A percentile compares a stretch with the other conserved stretches of the same genome.
Evolutionary conservation across 2,329 filamentous ascomycete species (phyloP).

Genomic region (Beauveria caledonica): DNA sequence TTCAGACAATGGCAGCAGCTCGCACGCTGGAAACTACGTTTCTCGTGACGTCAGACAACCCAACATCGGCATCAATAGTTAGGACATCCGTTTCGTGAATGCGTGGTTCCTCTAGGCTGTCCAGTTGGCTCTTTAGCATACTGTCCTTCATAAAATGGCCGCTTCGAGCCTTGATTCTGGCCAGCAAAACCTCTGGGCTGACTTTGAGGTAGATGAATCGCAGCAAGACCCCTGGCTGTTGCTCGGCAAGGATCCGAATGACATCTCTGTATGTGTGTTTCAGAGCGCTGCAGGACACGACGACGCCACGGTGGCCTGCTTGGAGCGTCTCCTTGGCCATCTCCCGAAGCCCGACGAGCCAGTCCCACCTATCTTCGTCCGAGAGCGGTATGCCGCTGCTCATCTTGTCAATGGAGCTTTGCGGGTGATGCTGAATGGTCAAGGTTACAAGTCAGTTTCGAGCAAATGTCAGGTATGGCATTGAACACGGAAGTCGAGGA

Average conservation of each 20-base stretch:
- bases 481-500: not conserved
- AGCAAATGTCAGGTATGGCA: not conserved
- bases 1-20: not conserved
- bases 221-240: conserved; percentile 41
- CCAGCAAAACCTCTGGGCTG: conserved; percentile 46
- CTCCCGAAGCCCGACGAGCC: conserved; percentile 49
- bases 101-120: conserved; percentile 53
- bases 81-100: conserved; percentile 33
- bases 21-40: not conserved
- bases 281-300: conserved; percentile 60
- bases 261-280: conserved; percentile 63
- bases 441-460: not conserved
- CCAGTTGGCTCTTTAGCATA: conserved; percentile 61
- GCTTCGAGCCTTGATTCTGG: conserved; percentile 50
- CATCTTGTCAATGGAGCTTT: conserved; percentile 58
- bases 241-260: conserved; percentile 43
- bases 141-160: conserved; percentile 63
- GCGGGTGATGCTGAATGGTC: conserved; percentile 37
- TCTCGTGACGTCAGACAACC: conserved; percentile 6
- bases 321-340: conserved; percentile 14
- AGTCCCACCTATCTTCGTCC: conserved; percentile 63
- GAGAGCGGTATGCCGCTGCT: conserved; percentile 51
- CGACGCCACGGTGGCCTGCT: conserved; percentile 21
- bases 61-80: conserved; percentile 27
- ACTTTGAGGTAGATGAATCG: conserved; percentile 61